Percentiles rank a stretch among this genome's conserved stretches.
phyloP scores from a whole-genome alignment of 129 eudicot genomes.

The Tanacetum coccineum region DNA sequence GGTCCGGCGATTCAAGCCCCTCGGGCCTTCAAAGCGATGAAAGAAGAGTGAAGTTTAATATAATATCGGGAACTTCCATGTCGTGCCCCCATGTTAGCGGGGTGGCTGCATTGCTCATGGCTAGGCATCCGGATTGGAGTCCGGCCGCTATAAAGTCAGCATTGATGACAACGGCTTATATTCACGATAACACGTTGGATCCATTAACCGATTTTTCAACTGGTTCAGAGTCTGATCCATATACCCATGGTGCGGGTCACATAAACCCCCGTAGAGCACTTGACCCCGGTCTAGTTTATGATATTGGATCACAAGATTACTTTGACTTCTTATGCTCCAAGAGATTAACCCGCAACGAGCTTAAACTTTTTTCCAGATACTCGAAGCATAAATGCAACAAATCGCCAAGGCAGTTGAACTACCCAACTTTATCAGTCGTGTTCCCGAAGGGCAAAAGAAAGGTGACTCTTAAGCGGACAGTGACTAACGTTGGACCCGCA shows the following conservation, averaged over 20 bases:
- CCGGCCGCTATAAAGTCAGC: constrained; percentile 77
- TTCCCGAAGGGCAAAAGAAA: constrained; percentile 31
- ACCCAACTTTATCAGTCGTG: constrained; percentile 62
- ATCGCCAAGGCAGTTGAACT: constrained; percentile 46
- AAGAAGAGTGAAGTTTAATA: constrained; percentile 53
- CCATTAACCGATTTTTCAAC: constrained; percentile 53
- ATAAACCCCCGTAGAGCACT: constrained; percentile 56
- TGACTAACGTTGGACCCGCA: constrained; percentile 58
- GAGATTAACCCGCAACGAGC: constrained; percentile 34
- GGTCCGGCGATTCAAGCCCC: constrained; percentile 38
- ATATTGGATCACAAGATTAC: constrained; percentile 51
- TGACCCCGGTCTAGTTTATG: constrained; percentile 65
- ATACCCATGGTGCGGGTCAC: constrained; percentile 75
- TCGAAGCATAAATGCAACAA: constrained; percentile 37
- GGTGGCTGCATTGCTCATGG: constrained; percentile 60
- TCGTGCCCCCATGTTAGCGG: constrained; percentile 83
- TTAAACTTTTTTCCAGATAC: constrained; percentile 42
- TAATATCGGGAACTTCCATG: constrained; percentile 73
- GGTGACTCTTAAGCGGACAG: constrained; percentile 43
- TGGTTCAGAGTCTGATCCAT: constrained; percentile 43
- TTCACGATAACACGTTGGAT: constrained; percentile 37
- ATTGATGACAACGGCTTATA: constrained; percentile 70
- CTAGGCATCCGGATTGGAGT: constrained; percentile 59
- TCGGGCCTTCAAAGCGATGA: constrained; percentile 47
- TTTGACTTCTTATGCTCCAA: constrained; percentile 61